Conservation (phyloP, 257 asterid genomes). For the Nicotiana noctiflora region DNA sequence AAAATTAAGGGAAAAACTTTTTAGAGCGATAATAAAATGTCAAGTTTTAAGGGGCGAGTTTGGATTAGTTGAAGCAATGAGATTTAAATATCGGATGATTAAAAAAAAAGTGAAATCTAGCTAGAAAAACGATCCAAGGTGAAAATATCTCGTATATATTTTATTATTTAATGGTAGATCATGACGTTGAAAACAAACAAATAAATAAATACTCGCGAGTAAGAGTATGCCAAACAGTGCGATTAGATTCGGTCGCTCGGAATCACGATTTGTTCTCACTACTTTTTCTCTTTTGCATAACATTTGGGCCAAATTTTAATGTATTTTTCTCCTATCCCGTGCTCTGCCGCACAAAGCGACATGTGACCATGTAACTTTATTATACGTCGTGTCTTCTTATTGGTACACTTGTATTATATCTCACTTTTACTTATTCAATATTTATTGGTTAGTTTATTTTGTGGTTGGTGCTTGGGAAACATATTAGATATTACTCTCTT, state of each 20-base stretch:
- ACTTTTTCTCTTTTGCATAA: not conserved
- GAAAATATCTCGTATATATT: not conserved
- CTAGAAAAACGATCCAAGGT: not conserved
- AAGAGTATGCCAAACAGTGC: not conserved
- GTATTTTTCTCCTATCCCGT: not conserved
- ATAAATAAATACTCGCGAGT: too few species aligned
- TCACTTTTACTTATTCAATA: not conserved
- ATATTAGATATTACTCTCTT: constrained; percentile 3
- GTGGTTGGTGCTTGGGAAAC: constrained; percentile 35
- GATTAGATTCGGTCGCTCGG: constrained; percentile 10
- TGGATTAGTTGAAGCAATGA: too few species aligned
- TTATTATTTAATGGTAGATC: not conserved
- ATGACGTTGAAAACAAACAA: not conserved
- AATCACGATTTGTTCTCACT: constrained; percentile 5
- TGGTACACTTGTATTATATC: constrained; percentile 22
- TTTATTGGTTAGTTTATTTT: not conserved
- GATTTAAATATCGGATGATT: too few species aligned
- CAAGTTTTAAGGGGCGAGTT: too few species aligned
- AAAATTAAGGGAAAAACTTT: too few species aligned
- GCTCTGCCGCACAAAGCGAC: constrained; percentile 13
- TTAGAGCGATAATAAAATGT: too few species aligned
- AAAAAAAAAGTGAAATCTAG: not conserved
- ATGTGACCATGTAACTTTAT: constrained; percentile 9
- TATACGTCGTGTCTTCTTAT: not conserved
- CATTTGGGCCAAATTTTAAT: not conserved